Percentiles rank a stretch among this genome's conserved stretches.
phyloP scores from a whole-genome alignment of 352 stramenopile species.

The Peronospora belbahrii region DNA sequence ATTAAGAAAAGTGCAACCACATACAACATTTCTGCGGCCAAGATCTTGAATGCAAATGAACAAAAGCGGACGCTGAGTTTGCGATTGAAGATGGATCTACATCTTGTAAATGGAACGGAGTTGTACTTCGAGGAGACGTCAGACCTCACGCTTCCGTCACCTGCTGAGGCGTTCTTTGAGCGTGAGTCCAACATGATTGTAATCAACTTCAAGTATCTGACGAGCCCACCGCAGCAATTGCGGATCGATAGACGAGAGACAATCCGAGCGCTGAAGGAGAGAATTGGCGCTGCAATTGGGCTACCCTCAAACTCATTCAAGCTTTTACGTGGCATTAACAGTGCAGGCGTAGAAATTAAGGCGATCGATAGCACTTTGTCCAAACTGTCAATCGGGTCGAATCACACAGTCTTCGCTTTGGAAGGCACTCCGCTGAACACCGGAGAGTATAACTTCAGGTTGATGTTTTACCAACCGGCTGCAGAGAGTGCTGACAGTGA shows the following conservation, averaged over 20 bases:
- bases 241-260: constrained; percentile 71
- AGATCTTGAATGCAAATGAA: constrained; percentile 54
- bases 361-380: constrained; percentile 65
- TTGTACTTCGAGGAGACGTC: constrained; percentile 66
- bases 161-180: constrained; percentile 60
- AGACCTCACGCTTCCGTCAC: constrained; percentile 37
- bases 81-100: constrained; percentile 51
- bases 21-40: constrained; percentile 57
- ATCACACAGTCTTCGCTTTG: constrained; percentile 56
- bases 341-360: constrained; percentile 73
- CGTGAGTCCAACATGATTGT: constrained; percentile 73
- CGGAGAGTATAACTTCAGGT: constrained; percentile 70
- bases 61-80: constrained; percentile 32
- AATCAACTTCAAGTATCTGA: constrained; percentile 63
- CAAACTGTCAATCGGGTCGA: constrained; percentile 65
- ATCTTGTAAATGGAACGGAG: constrained; percentile 60
- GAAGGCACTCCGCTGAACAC: constrained; percentile 56
- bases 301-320: constrained; percentile 59
- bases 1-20: constrained; percentile 61
- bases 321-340: constrained; percentile 61
- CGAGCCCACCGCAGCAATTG: constrained; percentile 36
- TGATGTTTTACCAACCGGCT: constrained; percentile 47
- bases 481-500: constrained; percentile 5
- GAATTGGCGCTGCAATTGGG: constrained; percentile 40
- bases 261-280: constrained; percentile 46